phyloP scores from a whole-genome alignment of 1,284 basidiomycete species.

The Leccinum griseonigrum region DNA sequence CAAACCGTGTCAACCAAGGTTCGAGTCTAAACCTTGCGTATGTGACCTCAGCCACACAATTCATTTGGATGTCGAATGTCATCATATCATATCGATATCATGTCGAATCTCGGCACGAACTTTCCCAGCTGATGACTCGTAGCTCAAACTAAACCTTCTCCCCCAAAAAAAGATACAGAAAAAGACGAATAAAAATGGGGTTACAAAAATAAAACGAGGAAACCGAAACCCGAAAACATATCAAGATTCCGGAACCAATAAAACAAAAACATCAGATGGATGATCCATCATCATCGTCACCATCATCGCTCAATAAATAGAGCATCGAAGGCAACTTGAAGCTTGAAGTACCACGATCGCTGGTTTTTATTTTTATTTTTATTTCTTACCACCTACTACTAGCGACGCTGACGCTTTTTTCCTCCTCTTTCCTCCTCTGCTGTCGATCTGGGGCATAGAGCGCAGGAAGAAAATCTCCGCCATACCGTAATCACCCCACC shows the following conservation, averaged over 20 bases:
- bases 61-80: neutral
- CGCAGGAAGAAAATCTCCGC: slow-evolving; percentile 17
- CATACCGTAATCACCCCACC: slow-evolving; percentile 17
- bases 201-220: neutral
- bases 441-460: slow-evolving; percentile 15
- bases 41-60: neutral
- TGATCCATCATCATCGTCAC: neutral
- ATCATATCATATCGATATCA: neutral
- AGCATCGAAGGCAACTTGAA: neutral
- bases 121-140: neutral
- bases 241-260: neutral
- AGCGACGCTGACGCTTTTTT: neutral
- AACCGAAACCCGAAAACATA: neutral
- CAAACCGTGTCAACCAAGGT: slow-evolving; percentile 20
- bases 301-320: neutral
- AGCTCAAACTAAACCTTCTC: neutral
- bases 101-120: neutral
- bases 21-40: neutral
- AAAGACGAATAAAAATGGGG: neutral
- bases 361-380: neutral
- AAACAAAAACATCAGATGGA: neutral
- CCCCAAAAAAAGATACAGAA: neutral
- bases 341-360: neutral
- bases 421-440: neutral
- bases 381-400: neutral